Percentiles rank a stretch among this genome's conserved stretches.
Conservation (phyloP, 2,329 filamentous ascomycete genomes). For the Diplodia sapinea region DNA sequence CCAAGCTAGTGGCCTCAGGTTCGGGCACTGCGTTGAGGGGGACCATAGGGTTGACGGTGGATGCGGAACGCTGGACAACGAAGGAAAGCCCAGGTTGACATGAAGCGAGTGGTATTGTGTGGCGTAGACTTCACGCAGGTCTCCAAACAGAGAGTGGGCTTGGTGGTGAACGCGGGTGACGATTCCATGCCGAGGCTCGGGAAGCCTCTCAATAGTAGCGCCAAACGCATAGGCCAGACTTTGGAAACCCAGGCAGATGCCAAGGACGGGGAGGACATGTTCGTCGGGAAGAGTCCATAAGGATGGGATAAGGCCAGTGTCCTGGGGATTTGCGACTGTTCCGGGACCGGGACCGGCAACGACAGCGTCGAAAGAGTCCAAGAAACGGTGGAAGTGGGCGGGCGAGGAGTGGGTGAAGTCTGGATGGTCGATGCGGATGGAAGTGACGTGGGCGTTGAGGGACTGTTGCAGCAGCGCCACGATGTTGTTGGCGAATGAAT, state of each 20-base stretch:
- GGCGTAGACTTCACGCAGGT: slow-evolving; percentile 66
- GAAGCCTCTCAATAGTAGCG: slow-evolving; percentile 67
- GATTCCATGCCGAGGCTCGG: slow-evolving; percentile 82
- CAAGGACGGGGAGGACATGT: slow-evolving; percentile 75
- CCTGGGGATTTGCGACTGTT: slow-evolving; percentile 70
- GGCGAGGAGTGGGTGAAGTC: slow-evolving; percentile 38
- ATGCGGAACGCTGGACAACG: slow-evolving; percentile 43
- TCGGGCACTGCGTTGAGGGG: slow-evolving; percentile 38
- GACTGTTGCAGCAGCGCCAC: slow-evolving; percentile 76
- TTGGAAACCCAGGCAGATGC: slow-evolving; percentile 90
- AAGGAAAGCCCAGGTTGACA: slow-evolving; percentile 48
- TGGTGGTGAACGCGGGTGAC: slow-evolving; percentile 70
- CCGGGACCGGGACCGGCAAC: slow-evolving; percentile 92
- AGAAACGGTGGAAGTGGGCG: slow-evolving; percentile 53
- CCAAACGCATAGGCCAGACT: slow-evolving; percentile 74
- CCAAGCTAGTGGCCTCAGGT: slow-evolving; percentile 56
- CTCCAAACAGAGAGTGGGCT: slow-evolving; percentile 68
- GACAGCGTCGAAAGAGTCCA: slow-evolving; percentile 75
- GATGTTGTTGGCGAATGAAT: slow-evolving; percentile 97
- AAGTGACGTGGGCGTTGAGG: slow-evolving; percentile 70
- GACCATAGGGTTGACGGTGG: slow-evolving; percentile 45
- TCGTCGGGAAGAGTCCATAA: slow-evolving; percentile 72
- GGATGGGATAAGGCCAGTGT: slow-evolving; percentile 80
- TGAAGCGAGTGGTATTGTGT: slow-evolving; percentile 77
- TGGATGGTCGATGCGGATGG: slow-evolving; percentile 70